phyloP scores from a whole-genome alignment of 1,139 yeast species.

The Magnusiomyces tetraspermus region DNA sequence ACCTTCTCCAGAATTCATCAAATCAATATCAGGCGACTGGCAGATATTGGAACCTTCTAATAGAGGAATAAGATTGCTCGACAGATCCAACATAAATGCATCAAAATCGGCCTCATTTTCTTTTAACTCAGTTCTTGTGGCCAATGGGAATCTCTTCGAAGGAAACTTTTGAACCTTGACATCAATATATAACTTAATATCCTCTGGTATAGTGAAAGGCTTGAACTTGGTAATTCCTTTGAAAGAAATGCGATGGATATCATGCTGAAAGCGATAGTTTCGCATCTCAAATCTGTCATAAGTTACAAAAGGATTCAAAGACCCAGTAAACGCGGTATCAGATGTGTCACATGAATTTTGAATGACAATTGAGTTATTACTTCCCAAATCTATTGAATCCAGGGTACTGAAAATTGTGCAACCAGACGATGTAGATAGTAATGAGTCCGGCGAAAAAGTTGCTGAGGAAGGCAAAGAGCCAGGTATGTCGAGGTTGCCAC shows the following conservation, averaged over 20 bases:
- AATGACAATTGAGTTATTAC: too few relatives aligned
- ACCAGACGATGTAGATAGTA: too few relatives aligned
- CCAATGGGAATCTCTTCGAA: neutral
- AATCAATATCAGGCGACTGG: neutral
- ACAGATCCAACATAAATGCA: neutral
- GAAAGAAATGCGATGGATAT: neutral
- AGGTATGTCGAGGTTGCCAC: neutral
- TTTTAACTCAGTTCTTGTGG: neutral
- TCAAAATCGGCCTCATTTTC: neutral
- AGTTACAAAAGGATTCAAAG: too few relatives aligned
- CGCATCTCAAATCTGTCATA: neutral
- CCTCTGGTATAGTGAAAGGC: constrained; percentile 3
- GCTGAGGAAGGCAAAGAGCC: neutral
- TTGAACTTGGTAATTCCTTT: neutral
- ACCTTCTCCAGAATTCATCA: neutral
- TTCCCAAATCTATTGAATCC: too few relatives aligned
- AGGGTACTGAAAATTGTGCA: too few relatives aligned
- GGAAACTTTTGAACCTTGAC: constrained; percentile 7
- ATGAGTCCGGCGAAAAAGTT: neutral
- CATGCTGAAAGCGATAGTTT: constrained; percentile 3
- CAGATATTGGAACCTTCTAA: neutral
- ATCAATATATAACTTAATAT: constrained; percentile 5
- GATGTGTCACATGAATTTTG: too few relatives aligned
- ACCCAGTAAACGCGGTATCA: too few relatives aligned
- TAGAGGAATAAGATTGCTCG: neutral